A percentile compares a stretch with the other conserved stretches of the same genome.
Evolutionary conservation across 805 yeast species (phyloP).

Genomic region (Lachancea lanzarotensis): DNA sequence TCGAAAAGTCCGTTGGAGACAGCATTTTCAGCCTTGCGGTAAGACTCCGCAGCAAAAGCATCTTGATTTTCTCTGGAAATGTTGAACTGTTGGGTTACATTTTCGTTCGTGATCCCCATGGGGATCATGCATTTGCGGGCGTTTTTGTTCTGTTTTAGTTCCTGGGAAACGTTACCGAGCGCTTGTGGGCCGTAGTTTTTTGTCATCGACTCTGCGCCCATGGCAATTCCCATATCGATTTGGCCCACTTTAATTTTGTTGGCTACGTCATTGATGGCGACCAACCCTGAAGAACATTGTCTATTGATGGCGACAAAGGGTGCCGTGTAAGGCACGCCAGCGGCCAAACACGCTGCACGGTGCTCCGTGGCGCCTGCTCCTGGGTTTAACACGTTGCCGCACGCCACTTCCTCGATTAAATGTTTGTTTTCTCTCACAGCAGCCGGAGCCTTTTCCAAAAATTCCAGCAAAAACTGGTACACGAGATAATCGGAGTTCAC

Average conservation of each 20-base stretch:
- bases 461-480: conserved; percentile 53
- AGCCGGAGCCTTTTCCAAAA: conserved; percentile 45
- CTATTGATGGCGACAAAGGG: conserved; percentile 84
- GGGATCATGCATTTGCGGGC: conserved; percentile 82
- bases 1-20: conserved; percentile 65
- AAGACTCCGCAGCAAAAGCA: conserved; percentile 81
- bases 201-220: conserved; percentile 95
- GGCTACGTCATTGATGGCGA: conserved; percentile 86
- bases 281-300: conserved; percentile 91
- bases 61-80: conserved; percentile 73
- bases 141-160: conserved; percentile 37
- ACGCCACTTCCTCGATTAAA: conserved; percentile 74
- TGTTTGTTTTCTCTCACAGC: conserved; percentile 42
- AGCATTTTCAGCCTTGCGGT: conserved; percentile 76
- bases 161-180: conserved; percentile 52
- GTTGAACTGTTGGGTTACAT: conserved; percentile 63
- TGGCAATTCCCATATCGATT: conserved; percentile 84
- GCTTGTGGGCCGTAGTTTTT: conserved; percentile 77
- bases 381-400: conserved; percentile 85
- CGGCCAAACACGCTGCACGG: conserved; percentile 84
- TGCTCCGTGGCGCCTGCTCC: conserved; percentile 96
- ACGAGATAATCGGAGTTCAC: conserved; percentile 75
- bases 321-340: conserved; percentile 77
- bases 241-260: conserved; percentile 83
- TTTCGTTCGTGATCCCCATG: conserved; percentile 95